Evolutionary conservation across 1,139 yeast species (phyloP).

Genomic region (Pichia kudriavzevii): DNA sequence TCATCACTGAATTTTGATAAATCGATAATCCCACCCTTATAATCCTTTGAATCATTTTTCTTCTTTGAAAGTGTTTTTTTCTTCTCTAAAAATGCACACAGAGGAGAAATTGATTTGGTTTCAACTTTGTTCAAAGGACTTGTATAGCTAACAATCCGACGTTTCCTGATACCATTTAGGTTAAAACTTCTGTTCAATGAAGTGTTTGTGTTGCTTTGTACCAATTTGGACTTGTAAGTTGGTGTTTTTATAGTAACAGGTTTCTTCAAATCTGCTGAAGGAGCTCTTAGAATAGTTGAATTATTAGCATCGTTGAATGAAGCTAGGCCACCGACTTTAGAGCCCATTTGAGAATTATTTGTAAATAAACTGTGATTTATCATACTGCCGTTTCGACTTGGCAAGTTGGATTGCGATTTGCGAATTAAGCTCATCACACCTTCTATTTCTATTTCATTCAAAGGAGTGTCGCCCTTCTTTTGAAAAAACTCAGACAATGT

Average conservation of each 20-base stretch:
- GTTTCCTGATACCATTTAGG: conserved; percentile 31
- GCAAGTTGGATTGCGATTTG: conserved; percentile 29
- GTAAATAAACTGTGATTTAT: conserved; percentile 3
- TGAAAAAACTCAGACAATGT: conserved; percentile 66
- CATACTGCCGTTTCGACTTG: conserved; percentile 14
- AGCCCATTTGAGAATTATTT: conserved; percentile 8
- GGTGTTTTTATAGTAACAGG: conserved; percentile 24
- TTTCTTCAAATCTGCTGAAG: conserved; percentile 13
- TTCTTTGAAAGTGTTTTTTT: conserved; percentile 17
- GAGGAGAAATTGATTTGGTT: conserved; percentile 25
- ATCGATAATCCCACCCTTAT: conserved; percentile 20
- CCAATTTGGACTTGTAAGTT: conserved; percentile 16
- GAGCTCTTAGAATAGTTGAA: conserved; percentile 20
- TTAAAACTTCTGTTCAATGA: conserved; percentile 3
- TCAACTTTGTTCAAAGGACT: too few relatives aligned
- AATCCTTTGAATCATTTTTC: conserved; percentile 9
- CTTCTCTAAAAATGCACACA: conserved; percentile 30
- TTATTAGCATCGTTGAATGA: conserved; percentile 12
- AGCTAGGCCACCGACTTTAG: conserved; percentile 4
- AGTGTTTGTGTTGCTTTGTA: neutral
- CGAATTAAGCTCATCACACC: conserved; percentile 66
- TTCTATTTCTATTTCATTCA: conserved; percentile 72
- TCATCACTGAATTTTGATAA: conserved; percentile 13
- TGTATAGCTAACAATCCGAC: conserved; percentile 53
- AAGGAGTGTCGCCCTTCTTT: conserved; percentile 65